Evolutionary conservation across 495 filamentous ascomycete species (phyloP).

Genomic region (Opeltia flavorubescens): DNA sequence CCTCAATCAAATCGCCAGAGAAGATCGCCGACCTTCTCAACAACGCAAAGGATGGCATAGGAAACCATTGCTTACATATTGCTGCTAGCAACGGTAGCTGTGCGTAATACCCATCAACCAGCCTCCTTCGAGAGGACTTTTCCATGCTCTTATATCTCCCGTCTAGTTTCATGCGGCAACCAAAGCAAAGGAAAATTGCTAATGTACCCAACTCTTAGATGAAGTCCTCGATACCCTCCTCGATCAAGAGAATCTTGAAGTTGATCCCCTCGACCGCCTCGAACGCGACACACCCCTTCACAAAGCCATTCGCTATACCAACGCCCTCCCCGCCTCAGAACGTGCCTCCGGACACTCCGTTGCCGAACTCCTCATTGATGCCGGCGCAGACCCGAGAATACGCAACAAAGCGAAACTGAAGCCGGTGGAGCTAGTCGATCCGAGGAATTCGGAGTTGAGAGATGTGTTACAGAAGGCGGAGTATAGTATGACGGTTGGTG

Average conservation of each 20-base stretch:
- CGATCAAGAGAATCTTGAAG: constrained; percentile 88
- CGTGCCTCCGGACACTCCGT: constrained; percentile 9
- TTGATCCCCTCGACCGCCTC: constrained; percentile 66
- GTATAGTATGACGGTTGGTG: constrained; percentile 23
- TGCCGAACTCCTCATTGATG: constrained; percentile 82
- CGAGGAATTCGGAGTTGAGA: constrained; percentile 53
- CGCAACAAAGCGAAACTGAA: constrained; percentile 59
- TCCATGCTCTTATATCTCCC: too few relatives aligned
- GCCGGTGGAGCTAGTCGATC: constrained; percentile 57
- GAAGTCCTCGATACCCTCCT: constrained; percentile 85
- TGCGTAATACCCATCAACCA: constrained; percentile 27
- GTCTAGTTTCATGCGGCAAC: background rate
- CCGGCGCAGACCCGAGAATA: constrained; percentile 64
- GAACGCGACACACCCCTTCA: constrained; percentile 89
- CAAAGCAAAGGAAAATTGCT: background rate
- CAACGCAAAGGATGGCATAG: constrained; percentile 65
- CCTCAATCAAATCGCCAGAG: constrained; percentile 29
- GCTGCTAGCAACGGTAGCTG: constrained; percentile 77
- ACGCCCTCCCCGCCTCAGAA: constrained; percentile 25
- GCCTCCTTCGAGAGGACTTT: background rate
- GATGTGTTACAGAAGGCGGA: constrained; percentile 61
- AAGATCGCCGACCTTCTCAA: constrained; percentile 64
- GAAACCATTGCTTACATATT: constrained; percentile 78
- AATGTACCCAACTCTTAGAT: too few relatives aligned
- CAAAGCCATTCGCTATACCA: constrained; percentile 72